phyloP scores from a whole-genome alignment of 2,329 filamentous ascomycete genomes.

The Apiospora kogelbergensis region DNA sequence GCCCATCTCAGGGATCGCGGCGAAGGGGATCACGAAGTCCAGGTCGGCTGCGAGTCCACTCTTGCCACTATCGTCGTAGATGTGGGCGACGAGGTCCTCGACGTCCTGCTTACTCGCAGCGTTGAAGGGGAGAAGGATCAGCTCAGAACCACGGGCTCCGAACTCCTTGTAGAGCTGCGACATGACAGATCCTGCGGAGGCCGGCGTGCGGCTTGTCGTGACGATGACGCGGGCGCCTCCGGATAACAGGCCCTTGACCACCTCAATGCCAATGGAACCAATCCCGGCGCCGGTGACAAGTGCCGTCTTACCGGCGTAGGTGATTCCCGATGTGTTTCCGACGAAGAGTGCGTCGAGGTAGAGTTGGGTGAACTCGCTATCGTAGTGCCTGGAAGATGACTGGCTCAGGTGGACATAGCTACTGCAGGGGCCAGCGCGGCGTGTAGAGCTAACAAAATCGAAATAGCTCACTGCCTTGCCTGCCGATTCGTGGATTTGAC shows the following conservation, averaged over 20 bases:
- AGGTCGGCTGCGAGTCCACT: neutral
- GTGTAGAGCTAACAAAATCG: neutral
- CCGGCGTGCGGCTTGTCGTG: slow-evolving; percentile 93
- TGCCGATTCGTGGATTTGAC: neutral
- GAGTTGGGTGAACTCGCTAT: neutral
- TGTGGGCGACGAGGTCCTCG: neutral
- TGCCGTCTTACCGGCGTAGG: slow-evolving; percentile 72
- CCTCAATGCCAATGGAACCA: slow-evolving; percentile 95
- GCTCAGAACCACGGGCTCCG: slow-evolving; percentile 88
- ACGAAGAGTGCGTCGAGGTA: slow-evolving; percentile 59
- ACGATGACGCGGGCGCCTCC: slow-evolving; percentile 96
- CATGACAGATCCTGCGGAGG: slow-evolving; percentile 97
- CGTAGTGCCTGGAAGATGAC: neutral
- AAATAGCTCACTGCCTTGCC: neutral
- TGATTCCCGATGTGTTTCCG: slow-evolving; percentile 78
- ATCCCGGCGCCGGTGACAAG: slow-evolving; percentile 98
- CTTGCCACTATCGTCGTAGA: neutral
- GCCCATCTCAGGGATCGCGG: neutral
- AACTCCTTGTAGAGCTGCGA: slow-evolving; percentile 96
- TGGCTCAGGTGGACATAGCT: neutral
- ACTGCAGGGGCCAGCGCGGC: neutral
- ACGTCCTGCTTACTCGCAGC: neutral
- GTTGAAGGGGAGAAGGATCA: slow-evolving; percentile 90
- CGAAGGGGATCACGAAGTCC: neutral
- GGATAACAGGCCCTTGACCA: slow-evolving; percentile 91